phyloP scores from a whole-genome alignment of 257 asterid genomes.

The Scutellaria baicalensis region DNA sequence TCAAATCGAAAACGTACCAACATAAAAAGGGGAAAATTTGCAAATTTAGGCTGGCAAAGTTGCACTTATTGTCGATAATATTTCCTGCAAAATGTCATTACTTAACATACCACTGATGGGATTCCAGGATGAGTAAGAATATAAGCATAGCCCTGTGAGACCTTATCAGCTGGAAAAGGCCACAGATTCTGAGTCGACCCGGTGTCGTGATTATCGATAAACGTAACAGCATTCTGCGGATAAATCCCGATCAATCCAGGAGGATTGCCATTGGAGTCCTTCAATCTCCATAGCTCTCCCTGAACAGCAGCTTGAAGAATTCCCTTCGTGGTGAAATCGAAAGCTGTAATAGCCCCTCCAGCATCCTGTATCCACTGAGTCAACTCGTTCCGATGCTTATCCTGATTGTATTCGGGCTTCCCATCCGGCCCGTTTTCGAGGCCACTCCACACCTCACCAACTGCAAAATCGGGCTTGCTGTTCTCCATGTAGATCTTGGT shows the following conservation, averaged over 20 bases:
- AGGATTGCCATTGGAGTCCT: conserved; percentile 50
- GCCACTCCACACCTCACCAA: conserved; percentile 60
- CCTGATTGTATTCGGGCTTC: conserved; percentile 48
- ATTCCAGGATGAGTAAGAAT: conserved; percentile 86
- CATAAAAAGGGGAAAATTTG: no score
- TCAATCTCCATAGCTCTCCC: conserved; percentile 72
- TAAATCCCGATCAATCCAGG: conserved; percentile 74
- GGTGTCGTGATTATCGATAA: conserved; percentile 82
- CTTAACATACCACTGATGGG: conserved; percentile 47
- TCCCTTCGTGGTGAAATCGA: conserved; percentile 82
- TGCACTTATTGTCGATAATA: no score
- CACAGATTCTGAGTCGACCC: conserved; percentile 61
- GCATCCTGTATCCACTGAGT: conserved; percentile 40
- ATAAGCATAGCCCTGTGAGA: conserved; percentile 72
- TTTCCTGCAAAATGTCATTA: no score
- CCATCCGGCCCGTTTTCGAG: conserved; percentile 30
- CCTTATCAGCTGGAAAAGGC: conserved; percentile 80
- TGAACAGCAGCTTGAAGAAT: conserved; percentile 68
- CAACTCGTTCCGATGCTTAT: conserved; percentile 41
- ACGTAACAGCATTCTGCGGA: conserved; percentile 68
- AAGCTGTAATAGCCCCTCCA: conserved; percentile 51
- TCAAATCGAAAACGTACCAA: no score
- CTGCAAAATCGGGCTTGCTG: conserved; percentile 64
- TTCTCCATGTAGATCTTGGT: conserved; percentile 54
- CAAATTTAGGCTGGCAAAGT: no score